Conservation (phyloP, 257 asterid genomes). For the Haberlea rhodopensis region DNA sequence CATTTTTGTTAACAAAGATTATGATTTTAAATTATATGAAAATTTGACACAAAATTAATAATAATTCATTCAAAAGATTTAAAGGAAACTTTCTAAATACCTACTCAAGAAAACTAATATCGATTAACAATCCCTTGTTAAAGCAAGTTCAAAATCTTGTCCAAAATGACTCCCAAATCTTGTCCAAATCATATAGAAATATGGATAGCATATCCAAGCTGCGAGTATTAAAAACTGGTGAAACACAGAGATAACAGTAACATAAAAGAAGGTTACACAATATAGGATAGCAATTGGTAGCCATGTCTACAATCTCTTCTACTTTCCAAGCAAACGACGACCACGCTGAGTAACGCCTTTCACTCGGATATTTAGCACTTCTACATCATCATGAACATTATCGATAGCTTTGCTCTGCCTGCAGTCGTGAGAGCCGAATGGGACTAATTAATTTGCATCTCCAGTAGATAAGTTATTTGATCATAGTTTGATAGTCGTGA, state of each 20-base stretch:
- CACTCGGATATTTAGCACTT: constrained; percentile 58
- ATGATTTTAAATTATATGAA: too few species aligned
- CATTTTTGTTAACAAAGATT: too few species aligned
- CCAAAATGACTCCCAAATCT: too few species aligned
- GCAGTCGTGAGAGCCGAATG: constrained; percentile 28
- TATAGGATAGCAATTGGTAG: not conserved
- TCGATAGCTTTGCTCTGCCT: constrained; percentile 64
- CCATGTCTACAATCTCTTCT: constrained; percentile 13
- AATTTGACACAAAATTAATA: too few species aligned
- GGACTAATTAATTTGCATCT: constrained; percentile 2
- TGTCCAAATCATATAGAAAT: not conserved
- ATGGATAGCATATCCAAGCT: not conserved
- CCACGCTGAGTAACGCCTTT: constrained; percentile 59
- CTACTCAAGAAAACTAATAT: not conserved
- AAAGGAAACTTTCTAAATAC: not conserved
- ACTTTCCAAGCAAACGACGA: constrained; percentile 59
- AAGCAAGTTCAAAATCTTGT: not conserved
- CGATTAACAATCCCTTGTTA: not conserved
- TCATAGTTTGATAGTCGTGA: not conserved
- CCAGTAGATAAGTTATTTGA: not conserved
- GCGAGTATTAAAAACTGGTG: not conserved
- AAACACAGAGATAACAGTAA: not conserved
- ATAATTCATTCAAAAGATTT: too few species aligned
- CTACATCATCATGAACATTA: constrained; percentile 61
- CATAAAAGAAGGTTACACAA: not conserved